These are phyloP conservation scores for Cladosporium sp. DNA, from an alignment of 2,329 filamentous ascomycete species.

Conservation along the genomic window DNA sequence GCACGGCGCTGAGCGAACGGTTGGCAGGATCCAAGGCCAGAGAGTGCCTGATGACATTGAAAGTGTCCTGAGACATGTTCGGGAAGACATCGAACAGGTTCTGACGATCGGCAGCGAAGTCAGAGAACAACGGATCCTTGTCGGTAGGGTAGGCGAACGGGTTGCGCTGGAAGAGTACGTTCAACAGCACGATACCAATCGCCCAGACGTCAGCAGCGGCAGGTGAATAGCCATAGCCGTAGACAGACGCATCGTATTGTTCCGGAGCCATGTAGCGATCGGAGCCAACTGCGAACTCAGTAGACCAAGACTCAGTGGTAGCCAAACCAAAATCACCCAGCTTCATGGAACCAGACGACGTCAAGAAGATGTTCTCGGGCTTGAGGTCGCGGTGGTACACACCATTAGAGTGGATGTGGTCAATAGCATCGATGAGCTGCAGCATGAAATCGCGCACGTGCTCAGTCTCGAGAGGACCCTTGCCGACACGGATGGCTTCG, in stretches of 20 bases:
- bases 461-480: conserved; percentile 89
- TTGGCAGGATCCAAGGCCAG: conserved; percentile 89
- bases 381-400: conserved; percentile 98
- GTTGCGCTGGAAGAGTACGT: conserved; percentile 95
- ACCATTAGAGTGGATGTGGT: conserved; percentile 86
- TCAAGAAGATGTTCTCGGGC: conserved; percentile 97
- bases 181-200: conserved; percentile 92
- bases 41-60: conserved; percentile 86
- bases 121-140: conserved; percentile 88
- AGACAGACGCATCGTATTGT: conserved; percentile 86
- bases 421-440: conserved; percentile 84
- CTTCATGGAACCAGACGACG: conserved; percentile 85
- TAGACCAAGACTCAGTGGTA: conserved; percentile 85
- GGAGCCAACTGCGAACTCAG: conserved; percentile 91
- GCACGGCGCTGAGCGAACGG: conserved; percentile 77
- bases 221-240: conserved; percentile 76
- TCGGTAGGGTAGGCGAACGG: conserved; percentile 89
- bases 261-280: conserved; percentile 99
- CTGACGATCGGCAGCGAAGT: conserved; percentile 91
- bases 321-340: conserved; percentile 95
- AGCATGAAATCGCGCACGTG: conserved; percentile 98
- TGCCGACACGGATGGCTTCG: conserved; percentile 88
- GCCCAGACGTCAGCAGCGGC: conserved; percentile 96
- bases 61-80: conserved; percentile 97
- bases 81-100: conserved; percentile 97